Percentiles rank a stretch among this genome's conserved stretches.
phyloP scores from a whole-genome alignment of 225 moss, liverwort and hornwort species.

The Pleurozium schreberi region DNA sequence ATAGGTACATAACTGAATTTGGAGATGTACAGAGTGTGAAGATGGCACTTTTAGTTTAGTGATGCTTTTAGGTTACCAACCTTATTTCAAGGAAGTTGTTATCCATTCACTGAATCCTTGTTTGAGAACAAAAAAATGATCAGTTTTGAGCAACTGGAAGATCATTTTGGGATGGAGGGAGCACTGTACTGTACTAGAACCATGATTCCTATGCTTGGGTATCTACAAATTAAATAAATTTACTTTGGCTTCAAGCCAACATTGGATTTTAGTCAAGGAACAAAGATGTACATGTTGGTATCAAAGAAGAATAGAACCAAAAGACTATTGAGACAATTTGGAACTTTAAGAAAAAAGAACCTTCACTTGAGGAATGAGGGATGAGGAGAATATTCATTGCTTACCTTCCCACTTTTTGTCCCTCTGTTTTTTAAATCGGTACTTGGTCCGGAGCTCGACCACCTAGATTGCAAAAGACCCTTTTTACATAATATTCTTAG shows the following conservation, averaged over 20 bases:
- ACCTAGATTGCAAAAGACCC: neutral
- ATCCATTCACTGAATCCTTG: neutral
- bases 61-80: too few relatives aligned
- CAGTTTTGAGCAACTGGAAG: neutral
- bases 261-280: neutral
- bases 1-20: too few relatives aligned
- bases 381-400: neutral
- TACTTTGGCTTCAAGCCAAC: neutral
- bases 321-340: neutral
- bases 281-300: neutral
- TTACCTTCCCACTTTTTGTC: neutral
- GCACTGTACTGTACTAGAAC: neutral
- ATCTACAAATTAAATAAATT: neutral
- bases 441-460: neutral
- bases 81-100: neutral
- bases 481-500: neutral
- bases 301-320: neutral
- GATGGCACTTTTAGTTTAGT: too few relatives aligned
- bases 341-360: neutral
- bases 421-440: neutral
- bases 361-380: neutral
- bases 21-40: too few relatives aligned
- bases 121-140: neutral
- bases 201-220: neutral
- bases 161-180: neutral